Evolutionary conservation across 169 alveolate species (phyloP).

Genomic region (Perkinsus chesapeaki): DNA sequence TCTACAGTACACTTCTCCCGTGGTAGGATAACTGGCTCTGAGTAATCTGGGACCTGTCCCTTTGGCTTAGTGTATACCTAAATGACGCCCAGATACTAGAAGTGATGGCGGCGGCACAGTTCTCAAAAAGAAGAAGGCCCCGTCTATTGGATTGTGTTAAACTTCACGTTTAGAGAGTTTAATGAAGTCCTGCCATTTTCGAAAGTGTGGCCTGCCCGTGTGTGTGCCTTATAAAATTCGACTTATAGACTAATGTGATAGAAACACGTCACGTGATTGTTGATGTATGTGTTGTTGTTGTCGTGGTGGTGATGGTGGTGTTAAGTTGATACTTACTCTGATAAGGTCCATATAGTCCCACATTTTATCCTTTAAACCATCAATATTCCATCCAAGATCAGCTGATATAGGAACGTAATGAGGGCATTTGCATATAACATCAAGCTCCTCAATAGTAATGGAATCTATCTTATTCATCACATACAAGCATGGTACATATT

Average conservation of each 20-base stretch:
- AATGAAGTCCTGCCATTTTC: too few relatives aligned
- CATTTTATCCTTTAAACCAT: constrained; percentile 87
- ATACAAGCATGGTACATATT: constrained; percentile 79
- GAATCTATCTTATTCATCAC: constrained; percentile 80
- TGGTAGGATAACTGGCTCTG: constrained; percentile 87
- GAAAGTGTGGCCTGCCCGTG: too few relatives aligned
- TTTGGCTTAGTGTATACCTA: constrained; percentile 94
- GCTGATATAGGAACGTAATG: constrained; percentile 92
- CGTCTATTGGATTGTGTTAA: too few relatives aligned
- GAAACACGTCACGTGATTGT: too few relatives aligned
- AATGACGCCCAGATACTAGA: too few relatives aligned
- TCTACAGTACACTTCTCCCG: constrained; percentile 68
- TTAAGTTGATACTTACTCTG: constrained; percentile 44
- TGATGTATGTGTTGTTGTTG: too few relatives aligned
- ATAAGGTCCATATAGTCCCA: constrained; percentile 94
- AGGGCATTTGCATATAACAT: constrained; percentile 83
- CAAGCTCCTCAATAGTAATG: constrained; percentile 79
- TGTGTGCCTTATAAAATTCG: too few relatives aligned
- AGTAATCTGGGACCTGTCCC: constrained; percentile 92
- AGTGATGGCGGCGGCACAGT: too few relatives aligned
- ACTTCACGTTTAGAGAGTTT: too few relatives aligned
- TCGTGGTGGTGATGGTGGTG: too few relatives aligned
- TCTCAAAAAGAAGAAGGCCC: too few relatives aligned
- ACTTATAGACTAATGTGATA: too few relatives aligned
- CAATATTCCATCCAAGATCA: constrained; percentile 86